Evolutionary conservation across 805 yeast genomes (phyloP).

Genomic region (Metschnikowia noctiluminum): DNA sequence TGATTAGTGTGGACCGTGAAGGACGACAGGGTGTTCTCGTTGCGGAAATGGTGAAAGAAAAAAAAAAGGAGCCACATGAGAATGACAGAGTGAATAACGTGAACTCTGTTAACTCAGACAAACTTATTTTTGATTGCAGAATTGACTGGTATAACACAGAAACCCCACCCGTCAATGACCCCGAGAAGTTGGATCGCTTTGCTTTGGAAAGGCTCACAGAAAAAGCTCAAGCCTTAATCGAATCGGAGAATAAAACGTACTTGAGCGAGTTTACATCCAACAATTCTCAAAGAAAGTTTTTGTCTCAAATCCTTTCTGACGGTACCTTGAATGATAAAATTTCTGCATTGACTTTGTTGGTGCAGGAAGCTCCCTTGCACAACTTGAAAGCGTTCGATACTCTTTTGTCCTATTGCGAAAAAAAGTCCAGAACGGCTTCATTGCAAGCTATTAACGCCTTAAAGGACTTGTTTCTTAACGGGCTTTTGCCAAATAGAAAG

Average conservation of each 20-base stretch:
- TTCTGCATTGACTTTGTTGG: conserved; percentile 85
- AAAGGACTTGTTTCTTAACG: conserved; percentile 81
- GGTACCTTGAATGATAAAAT: conserved; percentile 97
- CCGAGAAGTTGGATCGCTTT: conserved; percentile 44
- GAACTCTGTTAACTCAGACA: conserved; percentile 53
- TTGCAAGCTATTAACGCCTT: conserved; percentile 85
- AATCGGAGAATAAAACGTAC: conserved; percentile 68
- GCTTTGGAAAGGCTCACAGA: conserved; percentile 60
- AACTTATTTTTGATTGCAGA: conserved; percentile 56
- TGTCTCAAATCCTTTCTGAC: conserved; percentile 79
- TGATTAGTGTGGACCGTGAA: not conserved
- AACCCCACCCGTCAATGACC: conserved; percentile 20
- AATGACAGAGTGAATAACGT: conserved; percentile 33
- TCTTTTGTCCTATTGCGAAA: conserved; percentile 72
- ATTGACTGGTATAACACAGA: conserved; percentile 76
- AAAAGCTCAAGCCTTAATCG: conserved; percentile 63
- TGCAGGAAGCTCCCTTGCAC: conserved; percentile 94
- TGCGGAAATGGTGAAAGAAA: conserved; percentile 20
- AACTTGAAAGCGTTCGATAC: conserved; percentile 80
- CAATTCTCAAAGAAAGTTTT: conserved; percentile 80
- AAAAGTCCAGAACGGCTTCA: conserved; percentile 91
- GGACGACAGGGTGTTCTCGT: conserved; percentile 18
- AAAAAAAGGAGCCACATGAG: conserved; percentile 6
- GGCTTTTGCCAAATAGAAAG: conserved; percentile 84
- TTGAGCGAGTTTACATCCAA: conserved; percentile 70